Evolutionary conservation across 495 filamentous ascomycete species (phyloP), one percentile per base, ranked within the genome.

Genomic region (Xylaria intraflava): DNA sequence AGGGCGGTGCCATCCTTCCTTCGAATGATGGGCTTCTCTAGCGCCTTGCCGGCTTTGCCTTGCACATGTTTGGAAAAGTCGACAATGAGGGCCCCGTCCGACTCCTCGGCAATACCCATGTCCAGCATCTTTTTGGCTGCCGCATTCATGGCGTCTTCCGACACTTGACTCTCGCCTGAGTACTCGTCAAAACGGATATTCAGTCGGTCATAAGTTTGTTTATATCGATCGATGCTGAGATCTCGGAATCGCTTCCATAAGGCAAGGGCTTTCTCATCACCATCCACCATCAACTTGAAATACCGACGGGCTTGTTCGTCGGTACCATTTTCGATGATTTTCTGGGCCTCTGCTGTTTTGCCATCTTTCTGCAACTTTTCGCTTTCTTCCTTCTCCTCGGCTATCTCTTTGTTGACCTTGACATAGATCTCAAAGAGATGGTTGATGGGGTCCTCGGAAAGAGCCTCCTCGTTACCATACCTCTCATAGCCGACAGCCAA

Each of bases 141-240:
- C 49, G 72, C 72, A 36, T 84, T 80, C 89, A 98, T 95, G 56
- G 82, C 83, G 64, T 88, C 87, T 58, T 85, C 80, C 51, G 82
- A 80, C 46, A 98, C 87, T 64, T 94, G 88, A n/a, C 87, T 92
- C 71, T 98, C 93, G 30, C 92, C 92, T 30, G 86, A 87, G 75
- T 98, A 98, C 48, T 89, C 85, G 65, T 96, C 91, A 61, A 91
- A 98, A 52, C 83, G 77, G 64, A 98, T 96, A 71, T 96, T 96
- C 17, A 93, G 78, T 48, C 88, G 80, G 31, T 85, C 83, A 61
- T 91, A 92, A 3, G 88, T 76, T 5, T 67, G 61, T 69, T 88
- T 84, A 72, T 95, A 95, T 63, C 85, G 84, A 53, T 80, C 74
- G 59, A 96, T 96, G 70, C 86, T 90, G 41, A 98, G 78, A 40